A percentile compares a stretch with the other conserved stretches of the same genome.
These are phyloP conservation scores for Fusarium globosum DNA, from an alignment of 2,329 filamentous ascomycete species.

Conservation along the genomic window DNA sequence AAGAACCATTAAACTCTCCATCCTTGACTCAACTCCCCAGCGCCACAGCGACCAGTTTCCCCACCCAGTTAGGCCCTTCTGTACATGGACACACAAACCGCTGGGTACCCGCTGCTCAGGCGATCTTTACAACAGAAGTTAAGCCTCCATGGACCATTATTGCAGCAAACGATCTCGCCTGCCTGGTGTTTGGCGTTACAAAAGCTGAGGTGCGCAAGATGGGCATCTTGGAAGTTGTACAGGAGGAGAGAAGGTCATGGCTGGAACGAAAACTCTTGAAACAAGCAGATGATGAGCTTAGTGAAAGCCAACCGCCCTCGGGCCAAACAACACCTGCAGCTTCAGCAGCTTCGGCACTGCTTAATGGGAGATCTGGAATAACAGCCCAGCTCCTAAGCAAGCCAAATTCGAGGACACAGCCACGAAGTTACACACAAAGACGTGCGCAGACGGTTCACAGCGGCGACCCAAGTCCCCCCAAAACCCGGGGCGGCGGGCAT, in stretches of 20 bases:
- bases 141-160: conserved; percentile 94
- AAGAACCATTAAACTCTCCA: conserved; percentile 57
- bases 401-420: conserved; percentile 69
- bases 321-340: conserved; percentile 51
- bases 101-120: conserved; percentile 91
- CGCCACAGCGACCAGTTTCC: conserved; percentile 55
- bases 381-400: conserved; percentile 91
- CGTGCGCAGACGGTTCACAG: conserved; percentile 74
- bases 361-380: conserved; percentile 79
- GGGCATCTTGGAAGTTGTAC: conserved; percentile 94
- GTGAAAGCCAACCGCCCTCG: conserved; percentile 47
- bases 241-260: conserved; percentile 89
- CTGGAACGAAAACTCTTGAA: conserved; percentile 83
- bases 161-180: conserved; percentile 95
- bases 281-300: conserved; percentile 53
- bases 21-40: conserved; percentile 52
- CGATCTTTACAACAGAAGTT: conserved; percentile 96
- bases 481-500: conserved; percentile 66
- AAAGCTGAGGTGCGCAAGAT: conserved; percentile 93
- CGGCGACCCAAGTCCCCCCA: conserved; percentile 65
- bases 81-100: conserved; percentile 91
- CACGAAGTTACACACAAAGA: conserved; percentile 63
- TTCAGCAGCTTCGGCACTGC: conserved; percentile 62
- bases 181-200: conserved; percentile 98
- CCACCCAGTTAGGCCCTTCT: conserved; percentile 63